These are phyloP conservation scores for Fusarium sacchari DNA, from an alignment of 2,329 filamentous ascomycete species.

Conservation along the genomic window DNA sequence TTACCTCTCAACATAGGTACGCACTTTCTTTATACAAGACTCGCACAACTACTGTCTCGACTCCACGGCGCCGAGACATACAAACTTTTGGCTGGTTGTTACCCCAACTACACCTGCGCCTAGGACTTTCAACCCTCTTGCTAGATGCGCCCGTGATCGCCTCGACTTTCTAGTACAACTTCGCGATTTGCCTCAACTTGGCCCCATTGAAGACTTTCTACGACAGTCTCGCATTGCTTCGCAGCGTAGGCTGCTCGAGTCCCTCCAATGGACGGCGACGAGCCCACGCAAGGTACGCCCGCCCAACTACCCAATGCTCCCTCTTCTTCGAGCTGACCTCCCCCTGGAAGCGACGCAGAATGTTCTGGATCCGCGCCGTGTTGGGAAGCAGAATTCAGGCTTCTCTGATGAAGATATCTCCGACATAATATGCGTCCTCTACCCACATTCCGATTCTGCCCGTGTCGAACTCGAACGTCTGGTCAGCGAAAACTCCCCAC, in stretches of 20 bases:
- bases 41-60: background rate
- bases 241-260: slow-evolving; percentile 45
- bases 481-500: slow-evolving; percentile 57
- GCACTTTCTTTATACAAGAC: background rate
- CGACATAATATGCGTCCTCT: slow-evolving; percentile 89
- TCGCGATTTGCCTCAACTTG: slow-evolving; percentile 1
- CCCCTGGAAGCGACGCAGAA: slow-evolving; percentile 73
- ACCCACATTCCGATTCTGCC: slow-evolving; percentile 79
- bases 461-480: slow-evolving; percentile 72
- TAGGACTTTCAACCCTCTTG: slow-evolving; percentile 6
- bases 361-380: slow-evolving; percentile 80
- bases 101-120: slow-evolving; percentile 15
- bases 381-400: slow-evolving; percentile 83
- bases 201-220: slow-evolving; percentile 16
- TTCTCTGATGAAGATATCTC: slow-evolving; percentile 84
- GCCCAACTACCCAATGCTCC: background rate
- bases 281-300: slow-evolving; percentile 55
- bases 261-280: slow-evolving; percentile 57
- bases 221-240: slow-evolving; percentile 35
- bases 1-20: background rate
- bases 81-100: slow-evolving; percentile 6
- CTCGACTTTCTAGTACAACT: slow-evolving; percentile 1
- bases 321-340: slow-evolving; percentile 27
- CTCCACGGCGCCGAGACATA: slow-evolving; percentile 16
- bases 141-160: slow-evolving; percentile 27